These are phyloP conservation scores for Pseudocercospora fuligena DNA, from an alignment of 2,329 filamentous ascomycete species.

Conservation along the genomic window DNA sequence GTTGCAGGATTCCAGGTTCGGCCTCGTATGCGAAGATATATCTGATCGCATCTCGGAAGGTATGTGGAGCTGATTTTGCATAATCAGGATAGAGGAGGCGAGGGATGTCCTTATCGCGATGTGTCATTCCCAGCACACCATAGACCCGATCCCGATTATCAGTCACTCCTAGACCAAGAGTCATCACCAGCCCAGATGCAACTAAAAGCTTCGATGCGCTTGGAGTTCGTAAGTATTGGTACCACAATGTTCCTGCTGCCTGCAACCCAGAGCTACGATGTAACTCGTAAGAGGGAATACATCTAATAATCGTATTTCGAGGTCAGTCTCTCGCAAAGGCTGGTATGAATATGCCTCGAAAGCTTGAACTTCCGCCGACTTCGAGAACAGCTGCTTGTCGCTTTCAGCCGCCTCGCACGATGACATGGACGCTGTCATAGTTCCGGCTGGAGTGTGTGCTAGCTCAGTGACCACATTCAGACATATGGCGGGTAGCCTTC, in stretches of 20 bases:
- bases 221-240: neutral
- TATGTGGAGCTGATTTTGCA: neutral
- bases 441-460: too few species aligned
- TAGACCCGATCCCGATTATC: neutral
- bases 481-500: too few species aligned
- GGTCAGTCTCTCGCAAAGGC: too few species aligned
- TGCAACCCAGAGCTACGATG: neutral
- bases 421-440: too few species aligned
- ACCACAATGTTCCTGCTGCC: neutral
- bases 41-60: slow-evolving; percentile 3
- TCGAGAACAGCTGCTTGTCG: too few species aligned
- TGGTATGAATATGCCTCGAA: too few species aligned
- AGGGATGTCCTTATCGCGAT: neutral
- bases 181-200: neutral
- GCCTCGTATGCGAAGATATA: neutral
- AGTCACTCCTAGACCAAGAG: neutral
- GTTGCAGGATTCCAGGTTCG: neutral
- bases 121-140: neutral
- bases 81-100: neutral
- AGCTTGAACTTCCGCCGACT: too few species aligned
- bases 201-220: neutral
- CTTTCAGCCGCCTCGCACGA: too few species aligned
- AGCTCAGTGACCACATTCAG: too few species aligned
- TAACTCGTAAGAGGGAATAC: too few species aligned
- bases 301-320: too few species aligned